phyloP scores from a whole-genome alignment of 2,329 filamentous ascomycete species.

The Pyricularia pennisetigena region DNA sequence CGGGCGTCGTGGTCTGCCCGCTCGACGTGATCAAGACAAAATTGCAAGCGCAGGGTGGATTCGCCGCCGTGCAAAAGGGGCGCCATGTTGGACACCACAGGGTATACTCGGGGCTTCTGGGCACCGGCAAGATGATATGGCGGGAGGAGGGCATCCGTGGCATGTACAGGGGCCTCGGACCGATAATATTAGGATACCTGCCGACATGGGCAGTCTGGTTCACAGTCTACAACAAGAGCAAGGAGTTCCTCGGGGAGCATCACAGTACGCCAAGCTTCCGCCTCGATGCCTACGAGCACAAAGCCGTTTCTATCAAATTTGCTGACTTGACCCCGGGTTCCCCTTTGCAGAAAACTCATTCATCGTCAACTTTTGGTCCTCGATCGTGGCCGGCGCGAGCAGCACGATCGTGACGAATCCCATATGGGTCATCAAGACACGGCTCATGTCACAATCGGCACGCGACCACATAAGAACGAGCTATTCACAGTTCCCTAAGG shows the following conservation, averaged over 20 bases:
- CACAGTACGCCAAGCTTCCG: slow-evolving; percentile 41
- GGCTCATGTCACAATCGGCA: slow-evolving; percentile 83
- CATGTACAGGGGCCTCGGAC: slow-evolving; percentile 86
- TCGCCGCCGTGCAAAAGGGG: slow-evolving; percentile 42
- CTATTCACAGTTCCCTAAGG: slow-evolving; percentile 34
- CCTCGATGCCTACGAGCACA: background rate
- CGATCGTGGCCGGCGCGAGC: slow-evolving; percentile 80
- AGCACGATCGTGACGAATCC: slow-evolving; percentile 94
- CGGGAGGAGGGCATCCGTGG: slow-evolving; percentile 79
- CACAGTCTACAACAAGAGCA: slow-evolving; percentile 88
- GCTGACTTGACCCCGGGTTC: background rate
- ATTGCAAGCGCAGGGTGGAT: slow-evolving; percentile 87
- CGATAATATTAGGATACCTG: slow-evolving; percentile 90
- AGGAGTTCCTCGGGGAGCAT: slow-evolving; percentile 59
- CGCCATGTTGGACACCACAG: slow-evolving; percentile 38
- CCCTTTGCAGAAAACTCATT: slow-evolving; percentile 57
- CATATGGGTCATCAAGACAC: slow-evolving; percentile 98
- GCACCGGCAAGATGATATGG: slow-evolving; percentile 81
- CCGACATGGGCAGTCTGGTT: slow-evolving; percentile 99
- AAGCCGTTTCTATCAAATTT: background rate
- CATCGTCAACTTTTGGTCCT: slow-evolving; percentile 77
- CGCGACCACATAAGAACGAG: slow-evolving; percentile 33
- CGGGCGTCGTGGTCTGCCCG: slow-evolving; percentile 89
- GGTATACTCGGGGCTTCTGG: slow-evolving; percentile 79
- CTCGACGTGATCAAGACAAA: slow-evolving; percentile 99